Evolutionary conservation across 768 basidiomycete genomes (phyloP).

Genomic region (Lactarius hatsudake): DNA sequence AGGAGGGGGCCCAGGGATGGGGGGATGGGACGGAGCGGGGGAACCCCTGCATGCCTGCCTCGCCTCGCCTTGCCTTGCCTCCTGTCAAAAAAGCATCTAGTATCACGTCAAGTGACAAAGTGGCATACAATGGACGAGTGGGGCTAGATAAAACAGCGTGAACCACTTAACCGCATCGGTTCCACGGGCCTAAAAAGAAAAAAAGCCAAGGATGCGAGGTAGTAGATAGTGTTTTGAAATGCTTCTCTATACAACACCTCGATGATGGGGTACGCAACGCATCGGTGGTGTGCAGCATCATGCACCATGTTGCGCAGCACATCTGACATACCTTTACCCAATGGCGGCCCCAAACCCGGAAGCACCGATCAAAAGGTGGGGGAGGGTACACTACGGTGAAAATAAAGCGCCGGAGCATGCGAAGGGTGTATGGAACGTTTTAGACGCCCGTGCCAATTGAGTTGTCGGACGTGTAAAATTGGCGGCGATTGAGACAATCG

Average conservation of each 20-base stretch:
- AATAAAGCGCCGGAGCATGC: background rate
- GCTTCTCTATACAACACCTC: no score
- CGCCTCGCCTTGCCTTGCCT: background rate
- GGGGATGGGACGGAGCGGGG: background rate
- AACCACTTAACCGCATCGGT: background rate
- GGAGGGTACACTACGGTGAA: background rate
- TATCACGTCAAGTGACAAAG: constrained; percentile 1
- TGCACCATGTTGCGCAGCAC: background rate
- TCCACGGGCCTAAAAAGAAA: no score
- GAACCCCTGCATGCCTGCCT: background rate
- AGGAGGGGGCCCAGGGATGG: background rate
- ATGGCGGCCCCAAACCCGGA: background rate
- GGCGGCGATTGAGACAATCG: background rate
- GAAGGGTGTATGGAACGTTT: no score
- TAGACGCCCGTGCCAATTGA: background rate
- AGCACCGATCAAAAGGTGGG: background rate
- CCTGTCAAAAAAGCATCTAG: background rate
- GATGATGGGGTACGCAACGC: background rate
- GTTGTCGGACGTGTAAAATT: background rate
- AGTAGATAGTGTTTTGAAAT: background rate
- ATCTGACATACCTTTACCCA: background rate
- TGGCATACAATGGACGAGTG: background rate
- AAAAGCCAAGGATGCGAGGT: background rate
- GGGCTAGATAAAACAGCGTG: background rate
- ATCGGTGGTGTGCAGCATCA: background rate